Evolutionary conservation across 139 green algal species (phyloP).

Genomic region (Chlorella sp.): DNA sequence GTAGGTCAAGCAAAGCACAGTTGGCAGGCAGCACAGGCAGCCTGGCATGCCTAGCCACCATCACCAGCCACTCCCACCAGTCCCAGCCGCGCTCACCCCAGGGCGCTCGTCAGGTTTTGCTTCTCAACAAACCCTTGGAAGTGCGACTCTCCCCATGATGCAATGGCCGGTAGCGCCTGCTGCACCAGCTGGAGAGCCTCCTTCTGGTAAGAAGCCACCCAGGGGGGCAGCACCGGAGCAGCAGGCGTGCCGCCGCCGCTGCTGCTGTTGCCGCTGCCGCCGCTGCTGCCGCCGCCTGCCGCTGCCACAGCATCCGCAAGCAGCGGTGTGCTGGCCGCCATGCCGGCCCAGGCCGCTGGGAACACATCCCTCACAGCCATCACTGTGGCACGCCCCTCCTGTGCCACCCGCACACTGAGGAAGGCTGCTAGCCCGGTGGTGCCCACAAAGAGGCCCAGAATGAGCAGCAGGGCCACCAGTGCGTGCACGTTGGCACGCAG

Average conservation of each 20-base stretch:
- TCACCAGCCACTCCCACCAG: too few relatives aligned
- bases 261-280: not conserved
- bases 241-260: not conserved
- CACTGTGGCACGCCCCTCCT: constrained; percentile 38
- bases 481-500: constrained; percentile 52
- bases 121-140: constrained; percentile 16
- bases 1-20: too few relatives aligned
- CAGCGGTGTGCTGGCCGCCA: constrained; percentile 23
- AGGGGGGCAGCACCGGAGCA: constrained; percentile 24
- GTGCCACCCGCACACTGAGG: constrained; percentile 55
- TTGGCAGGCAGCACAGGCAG: too few relatives aligned
- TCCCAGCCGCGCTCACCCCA: constrained; percentile 23
- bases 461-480: constrained; percentile 47
- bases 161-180: constrained; percentile 38
- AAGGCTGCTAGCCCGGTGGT: constrained; percentile 52
- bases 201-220: constrained; percentile 34
- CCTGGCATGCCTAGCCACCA: too few relatives aligned
- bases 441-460: constrained; percentile 56
- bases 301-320: constrained; percentile 23
- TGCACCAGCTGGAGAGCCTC: constrained; percentile 44
- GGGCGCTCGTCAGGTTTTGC: constrained; percentile 48
- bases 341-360: constrained; percentile 38
- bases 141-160: constrained; percentile 38
- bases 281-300: not conserved
- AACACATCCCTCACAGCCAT: constrained; percentile 41